Base-by-base conservation (phyloP, 1,284 basidiomycete genomes). In the Heterobasidion occidentale region DNA sequence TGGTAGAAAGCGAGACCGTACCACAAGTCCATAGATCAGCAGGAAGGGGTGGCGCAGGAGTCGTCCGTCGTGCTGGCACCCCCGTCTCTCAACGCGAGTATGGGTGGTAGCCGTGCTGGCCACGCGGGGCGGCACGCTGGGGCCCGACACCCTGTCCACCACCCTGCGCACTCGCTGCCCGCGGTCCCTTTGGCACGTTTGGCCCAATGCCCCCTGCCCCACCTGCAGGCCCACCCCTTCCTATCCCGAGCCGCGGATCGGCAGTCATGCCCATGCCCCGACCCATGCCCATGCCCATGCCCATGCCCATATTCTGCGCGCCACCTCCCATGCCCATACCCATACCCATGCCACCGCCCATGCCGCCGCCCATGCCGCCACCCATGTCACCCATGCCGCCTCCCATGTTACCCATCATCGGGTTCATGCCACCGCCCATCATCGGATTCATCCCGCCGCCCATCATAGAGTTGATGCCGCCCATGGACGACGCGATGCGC, bases 401-500 rank as follows among this genome's bases (percentile, higher is more conserved):
- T 71, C 61, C 68, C 60, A 61, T 61, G 20, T 68, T 71, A 8
- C 68, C 72, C 64, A 77, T 77, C 19, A 68, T 71, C 59, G 61
- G 68, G 9, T 68, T 71, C 64, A 77, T 77, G 59, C 75, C 77
- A 3, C 76, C 77, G 20, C 75, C 74, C 78, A 81, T 81, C 35
- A 73, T 73, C 65, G 73, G 74, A n/a, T 68, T 67, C 71, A 77
- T 75, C 38, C 59, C 11, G 42, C 61, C 50, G 20, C 50, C 50
- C 71, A 70, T 74, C 68, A 73, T 74, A 8, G 71, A 69, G 38
- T 71, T 75, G 65, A 80, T 78, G 35, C 75, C 74, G 44, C 64
- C 77, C 78, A 90, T 88, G 67, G 76, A 71, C 64, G 88, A 83
- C 75, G 90, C 87, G 87, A 92, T 92, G 57, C 90, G 82, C 2